Evolutionary conservation across 768 basidiomycete species (phyloP).

Genomic region (Leccinum arenicola): DNA sequence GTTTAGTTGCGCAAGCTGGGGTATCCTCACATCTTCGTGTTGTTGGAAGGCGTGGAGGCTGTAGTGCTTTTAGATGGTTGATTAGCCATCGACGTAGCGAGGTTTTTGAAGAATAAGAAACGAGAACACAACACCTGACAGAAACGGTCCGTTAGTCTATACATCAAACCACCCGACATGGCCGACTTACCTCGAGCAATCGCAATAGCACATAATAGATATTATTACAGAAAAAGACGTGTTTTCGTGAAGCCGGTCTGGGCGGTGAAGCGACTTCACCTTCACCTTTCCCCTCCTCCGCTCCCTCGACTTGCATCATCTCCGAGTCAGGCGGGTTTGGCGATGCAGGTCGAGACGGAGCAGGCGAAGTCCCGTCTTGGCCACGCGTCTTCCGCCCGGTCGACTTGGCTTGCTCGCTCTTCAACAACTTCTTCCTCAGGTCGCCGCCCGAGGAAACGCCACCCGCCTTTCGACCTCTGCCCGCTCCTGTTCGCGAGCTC

Average conservation of each 20-base stretch:
- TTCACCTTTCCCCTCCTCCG: conserved; percentile 28
- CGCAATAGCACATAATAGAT: conserved; percentile 84
- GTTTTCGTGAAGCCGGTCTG: conserved; percentile 42
- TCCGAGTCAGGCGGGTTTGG: conserved; percentile 47
- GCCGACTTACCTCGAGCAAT: conserved; percentile 70
- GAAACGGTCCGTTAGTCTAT: background rate
- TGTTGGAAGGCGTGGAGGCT: conserved; percentile 19
- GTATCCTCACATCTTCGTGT: conserved; percentile 28
- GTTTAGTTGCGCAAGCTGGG: conserved; percentile 28
- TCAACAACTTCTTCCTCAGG: conserved; percentile 74
- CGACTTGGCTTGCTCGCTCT: conserved; percentile 79
- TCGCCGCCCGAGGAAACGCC: conserved; percentile 59
- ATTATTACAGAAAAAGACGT: conserved; percentile 85
- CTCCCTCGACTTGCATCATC: conserved; percentile 35
- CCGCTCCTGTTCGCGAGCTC: conserved; percentile 33
- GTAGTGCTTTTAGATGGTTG: conserved; percentile 11
- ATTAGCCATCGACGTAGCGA: conserved; percentile 49
- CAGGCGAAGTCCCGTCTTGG: conserved; percentile 51
- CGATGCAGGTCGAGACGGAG: conserved; percentile 60
- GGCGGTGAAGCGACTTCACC: conserved; percentile 20
- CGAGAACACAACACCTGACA: conserved; percentile 78
- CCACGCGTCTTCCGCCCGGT: conserved; percentile 56
- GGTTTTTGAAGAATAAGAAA: conserved; percentile 73
- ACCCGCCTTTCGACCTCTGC: conserved; percentile 45
- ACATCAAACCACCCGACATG: background rate